Base-by-base conservation (phyloP, 1,139 yeast genomes). In the Nakaseomyces glabratus region DNA sequence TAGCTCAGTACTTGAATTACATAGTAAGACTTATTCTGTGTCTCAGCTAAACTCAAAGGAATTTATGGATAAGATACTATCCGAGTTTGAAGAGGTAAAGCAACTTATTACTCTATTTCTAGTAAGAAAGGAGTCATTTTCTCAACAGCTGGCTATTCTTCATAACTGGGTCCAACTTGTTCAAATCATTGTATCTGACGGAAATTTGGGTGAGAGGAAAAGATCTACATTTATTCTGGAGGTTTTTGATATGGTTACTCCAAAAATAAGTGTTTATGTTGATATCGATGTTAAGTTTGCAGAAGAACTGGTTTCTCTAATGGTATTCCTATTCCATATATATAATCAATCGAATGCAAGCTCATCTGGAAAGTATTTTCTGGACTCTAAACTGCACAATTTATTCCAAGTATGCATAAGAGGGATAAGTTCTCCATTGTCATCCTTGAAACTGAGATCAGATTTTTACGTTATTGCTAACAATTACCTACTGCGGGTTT, bases 141-240 rank as follows among this genome's bases (percentile, higher is more conserved):
- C 64, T 1, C 62, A 67, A 4, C 93, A 82, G 44, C 61, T 79
- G 31, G 62, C 69, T 6, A 74, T 79, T 39, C 60, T 88, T 19
- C 82, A 76, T 48, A 73, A 93, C 0, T 88, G 97, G 97, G 76
- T 80, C 21, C 81, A 79, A 46, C 59, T 86, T 35, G 76, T 84
- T 23, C 82, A 84, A 43, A 75, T 85, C 3, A 59, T 85, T 33
- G 75, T 82, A 6, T 66, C 75, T 13, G 90, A 81, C 49, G 68
- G 75, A 2, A 61, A 62, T 13, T 46, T 73, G 41, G 53, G 57
- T 4, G 49, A 63, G 0, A 52, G 58, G 9, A 62, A 62, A 16
- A 66, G 76, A 35, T 65, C 73, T 0, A 71, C 74, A 33, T 80
- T 88, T 47, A 74, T 85, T 36, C 60, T 84, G 24, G 93, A 82